These are phyloP conservation scores for Zizania latifolia DNA, from an alignment of 176 grass and related monocot species.

Conservation along the genomic window DNA sequence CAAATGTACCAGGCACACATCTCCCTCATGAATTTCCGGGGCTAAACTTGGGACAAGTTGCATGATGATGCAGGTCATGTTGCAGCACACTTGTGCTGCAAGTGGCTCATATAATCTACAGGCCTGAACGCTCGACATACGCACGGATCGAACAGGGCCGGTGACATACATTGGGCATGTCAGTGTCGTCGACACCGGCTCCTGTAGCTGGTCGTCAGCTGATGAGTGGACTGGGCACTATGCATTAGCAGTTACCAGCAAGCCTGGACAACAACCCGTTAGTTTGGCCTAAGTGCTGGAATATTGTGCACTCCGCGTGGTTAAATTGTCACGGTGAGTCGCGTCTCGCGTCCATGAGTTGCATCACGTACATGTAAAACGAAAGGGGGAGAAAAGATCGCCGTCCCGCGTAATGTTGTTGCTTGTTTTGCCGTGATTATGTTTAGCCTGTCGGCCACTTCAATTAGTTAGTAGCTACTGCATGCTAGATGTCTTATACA, in stretches of 20 bases:
- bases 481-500: background rate
- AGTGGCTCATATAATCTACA: background rate
- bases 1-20: background rate
- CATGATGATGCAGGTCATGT: background rate
- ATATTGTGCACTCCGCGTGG: background rate
- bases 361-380: background rate
- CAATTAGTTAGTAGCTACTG: too few relatives aligned
- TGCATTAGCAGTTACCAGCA: background rate
- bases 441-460: constrained; percentile 4
- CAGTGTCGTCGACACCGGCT: background rate
- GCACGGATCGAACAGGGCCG: too few relatives aligned
- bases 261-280: background rate
- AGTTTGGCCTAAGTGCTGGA: background rate
- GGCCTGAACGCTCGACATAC: background rate
- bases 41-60: constrained; percentile 23
- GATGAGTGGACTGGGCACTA: background rate
- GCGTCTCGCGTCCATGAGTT: background rate
- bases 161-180: background rate
- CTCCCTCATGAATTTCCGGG: background rate
- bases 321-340: background rate
- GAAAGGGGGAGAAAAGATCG: background rate
- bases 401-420: background rate
- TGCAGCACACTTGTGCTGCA: constrained; percentile 4
- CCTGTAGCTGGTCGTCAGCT: background rate
- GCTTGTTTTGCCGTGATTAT: background rate